Conservation (phyloP, 805 yeast genomes). For the Kodamaea neixiangensis region DNA sequence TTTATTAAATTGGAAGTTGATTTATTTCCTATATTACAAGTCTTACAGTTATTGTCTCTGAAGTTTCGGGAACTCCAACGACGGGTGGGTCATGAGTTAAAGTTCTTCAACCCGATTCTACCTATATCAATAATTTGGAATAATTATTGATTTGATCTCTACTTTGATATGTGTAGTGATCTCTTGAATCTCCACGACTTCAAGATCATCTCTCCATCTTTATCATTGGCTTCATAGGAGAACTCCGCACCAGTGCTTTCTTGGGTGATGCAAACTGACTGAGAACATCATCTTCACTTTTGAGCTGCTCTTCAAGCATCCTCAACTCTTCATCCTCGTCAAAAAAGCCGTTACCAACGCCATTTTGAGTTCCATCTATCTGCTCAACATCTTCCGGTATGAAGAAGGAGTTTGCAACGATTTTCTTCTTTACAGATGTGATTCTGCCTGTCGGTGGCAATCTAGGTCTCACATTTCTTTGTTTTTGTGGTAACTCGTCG, state of each 20-base stretch:
- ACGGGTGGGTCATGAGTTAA: too few relatives aligned
- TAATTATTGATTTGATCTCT: too few relatives aligned
- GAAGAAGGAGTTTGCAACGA: slow-evolving; percentile 55
- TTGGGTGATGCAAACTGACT: slow-evolving; percentile 10
- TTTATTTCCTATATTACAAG: neutral
- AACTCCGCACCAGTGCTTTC: slow-evolving; percentile 5
- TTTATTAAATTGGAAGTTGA: neutral
- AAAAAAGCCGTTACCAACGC: neutral
- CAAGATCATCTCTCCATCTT: neutral
- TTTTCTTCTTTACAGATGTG: slow-evolving; percentile 64
- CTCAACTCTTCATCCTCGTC: slow-evolving; percentile 11
- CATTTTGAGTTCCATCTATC: neutral
- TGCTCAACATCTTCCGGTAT: slow-evolving; percentile 8
- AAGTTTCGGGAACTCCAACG: neutral
- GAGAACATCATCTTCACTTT: slow-evolving; percentile 8
- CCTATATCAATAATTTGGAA: too few relatives aligned
- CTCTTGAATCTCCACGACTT: neutral
- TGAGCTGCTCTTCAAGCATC: slow-evolving; percentile 7
- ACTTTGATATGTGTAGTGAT: neutral
- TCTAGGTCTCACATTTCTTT: slow-evolving; percentile 71
- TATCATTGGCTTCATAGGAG: neutral
- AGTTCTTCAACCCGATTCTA: too few relatives aligned
- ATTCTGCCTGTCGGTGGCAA: slow-evolving; percentile 92
- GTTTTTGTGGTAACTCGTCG: slow-evolving; percentile 80
- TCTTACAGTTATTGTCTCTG: neutral